A percentile compares a stretch with the other conserved stretches of the same genome.
Evolutionary conservation across 2,329 filamentous ascomycete genomes (phyloP).

Genomic region (Aureobasidium sp.): DNA sequence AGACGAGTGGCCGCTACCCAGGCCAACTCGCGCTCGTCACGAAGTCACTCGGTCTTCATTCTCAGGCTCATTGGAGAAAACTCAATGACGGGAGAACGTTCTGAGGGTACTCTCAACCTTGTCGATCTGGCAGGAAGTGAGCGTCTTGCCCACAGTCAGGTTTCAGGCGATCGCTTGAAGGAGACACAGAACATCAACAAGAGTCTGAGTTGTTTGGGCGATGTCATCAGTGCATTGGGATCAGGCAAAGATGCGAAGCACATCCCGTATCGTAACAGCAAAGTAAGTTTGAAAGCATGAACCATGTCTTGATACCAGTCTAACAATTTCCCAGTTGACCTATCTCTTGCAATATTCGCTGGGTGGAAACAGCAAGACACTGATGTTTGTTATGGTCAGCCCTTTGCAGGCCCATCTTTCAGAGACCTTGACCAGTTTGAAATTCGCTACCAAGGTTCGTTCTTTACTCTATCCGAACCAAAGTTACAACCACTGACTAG

Average conservation of each 20-base stretch:
- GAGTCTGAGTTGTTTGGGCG: conserved; percentile 80
- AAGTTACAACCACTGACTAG: background rate
- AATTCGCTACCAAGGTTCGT: conserved; percentile 86
- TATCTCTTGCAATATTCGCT: conserved; percentile 91
- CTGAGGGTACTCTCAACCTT: conserved; percentile 88
- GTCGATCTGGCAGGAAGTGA: conserved; percentile 94
- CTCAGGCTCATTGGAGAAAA: conserved; percentile 62
- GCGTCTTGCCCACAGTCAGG: conserved; percentile 76
- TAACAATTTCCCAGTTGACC: conserved; percentile 52
- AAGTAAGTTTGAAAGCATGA: conserved; percentile 43
- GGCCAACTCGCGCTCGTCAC: conserved; percentile 87
- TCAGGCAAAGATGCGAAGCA: conserved; percentile 64
- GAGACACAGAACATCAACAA: conserved; percentile 98
- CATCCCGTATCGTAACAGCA: conserved; percentile 91
- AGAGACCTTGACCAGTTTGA: conserved; percentile 88
- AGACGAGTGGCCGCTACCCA: conserved; percentile 94
- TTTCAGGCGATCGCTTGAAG: conserved; percentile 76
- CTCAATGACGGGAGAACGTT: conserved; percentile 67
- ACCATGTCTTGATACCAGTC: background rate
- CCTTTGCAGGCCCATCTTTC: conserved; percentile 83
- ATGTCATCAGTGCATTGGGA: conserved; percentile 90
- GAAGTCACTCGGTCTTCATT: conserved; percentile 94
- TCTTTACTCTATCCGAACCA: background rate
- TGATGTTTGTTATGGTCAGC: conserved; percentile 99
- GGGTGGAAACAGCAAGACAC: conserved; percentile 84